phyloP scores from a whole-genome alignment of 495 filamentous ascomycete genomes.

The Chaetomium tenue region DNA sequence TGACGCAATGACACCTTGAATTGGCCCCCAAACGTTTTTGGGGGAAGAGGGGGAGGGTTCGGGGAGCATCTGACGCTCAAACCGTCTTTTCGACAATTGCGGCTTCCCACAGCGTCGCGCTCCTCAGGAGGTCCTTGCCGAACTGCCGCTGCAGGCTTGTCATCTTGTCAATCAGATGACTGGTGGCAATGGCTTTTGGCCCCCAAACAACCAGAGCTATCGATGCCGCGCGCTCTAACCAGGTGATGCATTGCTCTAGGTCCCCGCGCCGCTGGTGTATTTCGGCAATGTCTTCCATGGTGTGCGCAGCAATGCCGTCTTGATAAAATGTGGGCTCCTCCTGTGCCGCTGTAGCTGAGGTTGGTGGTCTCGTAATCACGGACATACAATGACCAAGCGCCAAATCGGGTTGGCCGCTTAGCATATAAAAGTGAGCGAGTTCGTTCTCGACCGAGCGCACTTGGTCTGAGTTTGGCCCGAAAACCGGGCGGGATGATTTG shows the following conservation, averaged over 20 bases:
- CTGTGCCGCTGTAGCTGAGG: background rate
- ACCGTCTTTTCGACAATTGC: slow-evolving; percentile 13
- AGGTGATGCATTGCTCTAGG: slow-evolving; percentile 29
- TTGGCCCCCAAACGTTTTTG: background rate
- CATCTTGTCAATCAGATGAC: slow-evolving; percentile 37
- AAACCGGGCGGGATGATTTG: slow-evolving; percentile 29
- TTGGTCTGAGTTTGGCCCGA: slow-evolving; percentile 32
- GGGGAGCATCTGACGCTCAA: background rate
- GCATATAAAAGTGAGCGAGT: slow-evolving; percentile 37
- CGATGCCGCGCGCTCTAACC: slow-evolving; percentile 33
- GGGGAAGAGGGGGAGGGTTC: background rate
- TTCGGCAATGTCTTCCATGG: slow-evolving; percentile 39
- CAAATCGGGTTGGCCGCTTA: slow-evolving; percentile 26
- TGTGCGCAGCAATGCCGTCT: slow-evolving; percentile 35
- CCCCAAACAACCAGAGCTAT: slow-evolving; percentile 34
- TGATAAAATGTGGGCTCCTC: slow-evolving; percentile 26
- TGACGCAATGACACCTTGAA: background rate
- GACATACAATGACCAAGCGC: slow-evolving; percentile 36
- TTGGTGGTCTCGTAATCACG: slow-evolving; percentile 28
- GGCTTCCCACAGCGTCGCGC: slow-evolving; percentile 31
- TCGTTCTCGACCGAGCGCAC: slow-evolving; percentile 34
- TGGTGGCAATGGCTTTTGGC: slow-evolving; percentile 29
- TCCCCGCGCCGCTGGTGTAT: slow-evolving; percentile 35
- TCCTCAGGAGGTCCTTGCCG: slow-evolving; percentile 31
- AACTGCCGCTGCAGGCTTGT: slow-evolving; percentile 31